Evolutionary conservation across 2,329 filamentous ascomycete genomes (phyloP), one percentile per base, ranked within the genome.

Genomic region (Aspergillus neotritici): DNA sequence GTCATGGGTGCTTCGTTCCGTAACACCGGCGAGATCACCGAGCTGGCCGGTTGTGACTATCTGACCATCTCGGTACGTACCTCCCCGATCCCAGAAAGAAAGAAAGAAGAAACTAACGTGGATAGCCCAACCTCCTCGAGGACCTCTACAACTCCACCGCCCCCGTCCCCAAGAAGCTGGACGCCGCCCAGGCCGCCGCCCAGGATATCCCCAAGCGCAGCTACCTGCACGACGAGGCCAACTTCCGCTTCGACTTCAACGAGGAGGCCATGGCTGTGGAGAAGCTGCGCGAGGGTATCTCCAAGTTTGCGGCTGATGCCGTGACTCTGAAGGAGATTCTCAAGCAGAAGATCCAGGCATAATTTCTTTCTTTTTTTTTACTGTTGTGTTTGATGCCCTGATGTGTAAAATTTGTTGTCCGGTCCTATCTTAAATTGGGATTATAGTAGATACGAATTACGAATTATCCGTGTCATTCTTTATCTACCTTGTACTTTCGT

Each of bases 1-100:
- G 93, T 98, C 74, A 98, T 98, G 93, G 93, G 93, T 66, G 93
- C 93, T 58, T 96, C 90, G 32, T 98, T 98, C 88, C 84, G 93
- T 70, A 97, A 86, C 78, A 76, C 76, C 52, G 93, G 93, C 64
- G 93, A 98, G 78, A 94, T 98, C 73, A 97, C 88, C 37, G 93
- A 98, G 79, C 82, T 98, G 51, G 91, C 91, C 67, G 93, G 93
- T 66, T 96, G 90, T 70, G 93, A 98, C 74, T 98, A 98, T 80
- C 79, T 98, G 63, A 98, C 93, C 69, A 98, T 98, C 73, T 87
- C 93, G 32, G 86, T 89, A 78, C 63, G 84, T 77, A 31, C 28
- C 21, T 41, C 13, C 13, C 7, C 30, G 13, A 13, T 16, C 6
- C 14, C 7, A 21, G 5, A 36, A 16, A n/a, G 10, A 25, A 16